phyloP scores from a whole-genome alignment of 139 green algal genomes.

The Choricystis sp. region DNA sequence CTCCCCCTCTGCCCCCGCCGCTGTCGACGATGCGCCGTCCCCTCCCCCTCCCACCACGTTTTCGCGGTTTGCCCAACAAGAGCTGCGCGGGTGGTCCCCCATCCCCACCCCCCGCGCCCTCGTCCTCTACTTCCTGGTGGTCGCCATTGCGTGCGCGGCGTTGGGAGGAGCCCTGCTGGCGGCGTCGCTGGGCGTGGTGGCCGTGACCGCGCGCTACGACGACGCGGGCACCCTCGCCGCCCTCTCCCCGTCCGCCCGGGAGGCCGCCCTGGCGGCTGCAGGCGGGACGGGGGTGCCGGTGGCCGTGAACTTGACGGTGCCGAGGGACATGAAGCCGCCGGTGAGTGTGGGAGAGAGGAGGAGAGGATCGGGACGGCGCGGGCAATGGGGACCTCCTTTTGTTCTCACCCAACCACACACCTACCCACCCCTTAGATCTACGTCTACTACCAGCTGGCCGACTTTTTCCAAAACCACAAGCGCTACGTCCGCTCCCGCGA shows the following conservation, averaged over 20 bases:
- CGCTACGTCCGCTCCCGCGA: slow-evolving; percentile 65
- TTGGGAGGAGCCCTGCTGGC: slow-evolving; percentile 29
- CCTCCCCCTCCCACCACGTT: slow-evolving; percentile 1
- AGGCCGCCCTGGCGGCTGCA: slow-evolving; percentile 6
- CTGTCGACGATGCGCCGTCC: not conserved
- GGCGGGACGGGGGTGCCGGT: slow-evolving; percentile 4
- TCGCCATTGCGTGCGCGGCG: slow-evolving; percentile 13
- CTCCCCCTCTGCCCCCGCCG: no score
- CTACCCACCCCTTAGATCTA: slow-evolving; percentile 38
- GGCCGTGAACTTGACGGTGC: slow-evolving; percentile 9
- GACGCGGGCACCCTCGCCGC: slow-evolving; percentile 10
- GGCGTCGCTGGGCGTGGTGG: slow-evolving; percentile 18
- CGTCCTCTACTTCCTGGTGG: slow-evolving; percentile 18
- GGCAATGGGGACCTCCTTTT: not conserved
- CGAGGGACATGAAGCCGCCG: slow-evolving; percentile 21
- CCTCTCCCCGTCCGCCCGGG: not conserved
- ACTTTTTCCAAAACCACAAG: slow-evolving; percentile 88
- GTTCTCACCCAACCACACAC: slow-evolving; percentile 1
- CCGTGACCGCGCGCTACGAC: slow-evolving; percentile 20
- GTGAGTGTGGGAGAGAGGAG: slow-evolving; percentile 12
- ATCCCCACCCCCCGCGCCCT: slow-evolving; percentile 18
- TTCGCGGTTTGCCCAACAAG: slow-evolving; percentile 17
- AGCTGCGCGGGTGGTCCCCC: slow-evolving; percentile 17
- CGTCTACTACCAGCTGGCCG: slow-evolving; percentile 79
- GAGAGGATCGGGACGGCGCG: not conserved